Conservation (phyloP, 2,329 filamentous ascomycete species). For the Chaetomiaceae sp. region DNA sequence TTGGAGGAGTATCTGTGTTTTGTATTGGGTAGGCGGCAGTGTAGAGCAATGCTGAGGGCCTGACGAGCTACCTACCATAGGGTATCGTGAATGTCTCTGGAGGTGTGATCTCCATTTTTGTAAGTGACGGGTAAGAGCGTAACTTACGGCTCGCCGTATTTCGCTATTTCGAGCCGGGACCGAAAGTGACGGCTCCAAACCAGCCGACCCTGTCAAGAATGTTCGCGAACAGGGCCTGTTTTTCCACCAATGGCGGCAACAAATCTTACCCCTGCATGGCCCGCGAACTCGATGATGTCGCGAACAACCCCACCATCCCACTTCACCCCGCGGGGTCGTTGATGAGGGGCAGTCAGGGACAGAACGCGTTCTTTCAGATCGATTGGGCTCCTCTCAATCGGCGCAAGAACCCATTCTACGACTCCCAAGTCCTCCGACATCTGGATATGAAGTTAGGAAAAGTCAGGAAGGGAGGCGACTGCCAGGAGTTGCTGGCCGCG, state of each 20-base stretch:
- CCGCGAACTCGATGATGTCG: background rate
- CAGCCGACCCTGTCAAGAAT: background rate
- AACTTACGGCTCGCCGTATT: too few relatives aligned
- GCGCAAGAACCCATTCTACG: too few relatives aligned
- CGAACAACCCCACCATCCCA: conserved; percentile 4
- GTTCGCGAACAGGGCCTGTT: background rate
- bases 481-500: too few relatives aligned
- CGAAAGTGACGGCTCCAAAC: background rate
- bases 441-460: too few relatives aligned
- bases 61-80: too few relatives aligned
- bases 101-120: background rate
- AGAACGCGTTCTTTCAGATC: too few relatives aligned
- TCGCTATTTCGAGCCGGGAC: conserved; percentile 2
- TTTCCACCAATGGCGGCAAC: conserved; percentile 13
- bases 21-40: conserved; percentile 5
- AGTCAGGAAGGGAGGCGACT: too few relatives aligned
- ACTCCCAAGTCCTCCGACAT: too few relatives aligned
- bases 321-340: background rate
- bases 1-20: conserved; percentile 7
- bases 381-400: too few relatives aligned
- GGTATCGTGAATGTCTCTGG: too few relatives aligned
- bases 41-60: background rate
- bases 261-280: background rate
- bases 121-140: background rate
- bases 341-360: conserved; percentile 11